Percentiles rank a stretch among this genome's conserved stretches.
Conservation (phyloP, 2,329 filamentous ascomycete genomes). For the Botryotinia convoluta region DNA sequence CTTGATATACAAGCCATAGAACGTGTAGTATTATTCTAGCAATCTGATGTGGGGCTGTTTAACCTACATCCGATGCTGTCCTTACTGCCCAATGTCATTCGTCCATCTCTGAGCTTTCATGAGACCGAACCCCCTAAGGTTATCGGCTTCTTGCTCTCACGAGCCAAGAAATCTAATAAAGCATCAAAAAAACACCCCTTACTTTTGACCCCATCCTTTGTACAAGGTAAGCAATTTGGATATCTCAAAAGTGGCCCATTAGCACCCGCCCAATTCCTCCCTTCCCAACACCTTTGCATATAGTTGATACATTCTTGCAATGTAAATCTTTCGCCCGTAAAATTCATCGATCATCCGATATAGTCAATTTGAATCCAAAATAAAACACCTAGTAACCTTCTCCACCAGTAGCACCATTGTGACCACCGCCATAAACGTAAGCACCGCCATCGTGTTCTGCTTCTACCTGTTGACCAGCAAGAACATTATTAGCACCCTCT, state of each 20-base stretch:
- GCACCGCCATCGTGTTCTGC: conserved; percentile 40
- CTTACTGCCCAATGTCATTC: conserved; percentile 25
- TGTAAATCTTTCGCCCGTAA: conserved; percentile 21
- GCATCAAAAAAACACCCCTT: conserved; percentile 30
- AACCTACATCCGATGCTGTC: conserved; percentile 34
- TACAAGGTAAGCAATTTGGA: conserved; percentile 29
- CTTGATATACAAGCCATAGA: conserved; percentile 16
- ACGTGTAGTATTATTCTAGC: conserved; percentile 22
- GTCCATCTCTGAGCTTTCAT: conserved; percentile 10
- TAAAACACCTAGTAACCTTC: conserved; percentile 32
- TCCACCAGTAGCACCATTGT: conserved; percentile 51
- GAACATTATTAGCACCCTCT: conserved; percentile 39
- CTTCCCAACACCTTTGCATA: conserved; percentile 30
- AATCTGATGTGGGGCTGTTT: conserved; percentile 31
- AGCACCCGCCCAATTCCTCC: conserved; percentile 24
- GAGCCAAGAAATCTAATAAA: conserved; percentile 37
- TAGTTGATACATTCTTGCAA: conserved; percentile 37
- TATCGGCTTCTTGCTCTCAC: conserved; percentile 30
- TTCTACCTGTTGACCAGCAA: conserved; percentile 37
- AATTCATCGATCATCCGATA: conserved; percentile 4
- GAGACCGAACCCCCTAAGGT: conserved; percentile 24
- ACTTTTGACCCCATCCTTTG: conserved; percentile 35
- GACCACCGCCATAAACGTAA: conserved; percentile 48
- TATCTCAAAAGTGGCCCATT: conserved; percentile 22
- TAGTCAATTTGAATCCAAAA: conserved; percentile 17